Conservation (phyloP, 495 filamentous ascomycete species). For the Ascodesmis nigricans region DNA sequence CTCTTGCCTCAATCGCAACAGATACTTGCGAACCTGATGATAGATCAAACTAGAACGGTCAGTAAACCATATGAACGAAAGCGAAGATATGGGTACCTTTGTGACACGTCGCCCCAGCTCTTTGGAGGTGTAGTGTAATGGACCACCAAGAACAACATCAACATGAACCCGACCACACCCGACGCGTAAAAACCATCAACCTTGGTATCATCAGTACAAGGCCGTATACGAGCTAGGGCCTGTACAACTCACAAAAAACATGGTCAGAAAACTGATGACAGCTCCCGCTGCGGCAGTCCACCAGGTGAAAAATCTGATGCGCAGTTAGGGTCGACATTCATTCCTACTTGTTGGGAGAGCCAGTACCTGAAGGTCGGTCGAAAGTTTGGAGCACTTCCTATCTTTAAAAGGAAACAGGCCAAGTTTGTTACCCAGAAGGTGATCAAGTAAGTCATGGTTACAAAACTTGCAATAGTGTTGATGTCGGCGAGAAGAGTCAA, state of each 20-base stretch:
- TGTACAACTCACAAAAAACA: constrained; percentile 58
- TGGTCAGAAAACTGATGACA: constrained; percentile 49
- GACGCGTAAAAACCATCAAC: constrained; percentile 63
- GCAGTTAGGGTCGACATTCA: neutral
- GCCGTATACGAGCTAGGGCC: too few species aligned
- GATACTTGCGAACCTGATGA: constrained; percentile 75
- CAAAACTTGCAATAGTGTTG: constrained; percentile 67
- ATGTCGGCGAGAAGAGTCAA: constrained; percentile 64
- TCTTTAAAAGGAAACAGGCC: constrained; percentile 70
- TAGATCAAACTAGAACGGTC: constrained; percentile 42
- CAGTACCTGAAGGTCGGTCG: constrained; percentile 50
- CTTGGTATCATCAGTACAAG: too few species aligned
- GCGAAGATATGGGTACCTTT: constrained; percentile 24
- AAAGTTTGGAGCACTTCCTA: constrained; percentile 84
- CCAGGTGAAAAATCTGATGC: constrained; percentile 51
- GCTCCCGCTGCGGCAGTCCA: constrained; percentile 55
- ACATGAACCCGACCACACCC: constrained; percentile 47
- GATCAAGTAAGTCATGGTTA: constrained; percentile 66
- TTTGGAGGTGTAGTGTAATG: constrained; percentile 72
- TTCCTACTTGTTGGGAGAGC: constrained; percentile 1
- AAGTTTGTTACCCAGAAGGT: constrained; percentile 61
- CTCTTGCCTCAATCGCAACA: constrained; percentile 59
- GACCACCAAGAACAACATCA: constrained; percentile 60
- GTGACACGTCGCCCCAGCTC: constrained; percentile 74
- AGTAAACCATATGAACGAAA: neutral